Evolutionary conservation across 805 yeast genomes (phyloP), one percentile per base, ranked within the genome.

Genomic region (Candida corydali): DNA sequence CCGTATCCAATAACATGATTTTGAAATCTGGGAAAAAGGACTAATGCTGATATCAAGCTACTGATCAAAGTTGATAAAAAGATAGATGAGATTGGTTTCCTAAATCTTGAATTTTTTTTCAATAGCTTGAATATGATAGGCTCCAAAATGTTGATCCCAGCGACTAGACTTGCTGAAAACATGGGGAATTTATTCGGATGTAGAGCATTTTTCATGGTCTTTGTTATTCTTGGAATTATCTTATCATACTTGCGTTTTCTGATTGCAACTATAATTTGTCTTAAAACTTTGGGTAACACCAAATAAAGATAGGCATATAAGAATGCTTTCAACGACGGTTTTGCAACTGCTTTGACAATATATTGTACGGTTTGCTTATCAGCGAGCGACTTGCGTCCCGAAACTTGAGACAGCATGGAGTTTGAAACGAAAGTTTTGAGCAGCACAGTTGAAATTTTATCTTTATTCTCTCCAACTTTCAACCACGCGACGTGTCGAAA

Each of bases 161-260:
- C 65, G 27, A 62, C 49, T 37, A 64, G 41, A 23, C 43, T 47
- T 19, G 60, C 65, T 12, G 63, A 55, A 37, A 63, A 57, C 38
- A 51, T 45, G 9, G 70, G 70, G 47, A 64, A 61, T 39, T 58
- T 61, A 23, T 39, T 42, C 7, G 55, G 55, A 36, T 57, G 60
- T 16, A 56, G 41, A 5, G 63, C 68, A 16, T 43, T 49, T 14
- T 36, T 22, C 18, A 60, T 25, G 3, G 50, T 41, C 26, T 51
- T 49, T 20, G 26, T 9, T 10, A 52, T 35, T 32, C 57, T 17
- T 5, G 54, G 47, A 6, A 45, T 19, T 3, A 49, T 30, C n/a
- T 42, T 42, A 14, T 43, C 43, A 8, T 34, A 43, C 26, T 44
- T 40, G 12, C 44, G 41, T 19, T 44, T 44, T 22, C 49, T 52